These are phyloP conservation scores for Lupinus albus DNA, from an alignment of 306 rosid genomes.

Conservation along the genomic window DNA sequence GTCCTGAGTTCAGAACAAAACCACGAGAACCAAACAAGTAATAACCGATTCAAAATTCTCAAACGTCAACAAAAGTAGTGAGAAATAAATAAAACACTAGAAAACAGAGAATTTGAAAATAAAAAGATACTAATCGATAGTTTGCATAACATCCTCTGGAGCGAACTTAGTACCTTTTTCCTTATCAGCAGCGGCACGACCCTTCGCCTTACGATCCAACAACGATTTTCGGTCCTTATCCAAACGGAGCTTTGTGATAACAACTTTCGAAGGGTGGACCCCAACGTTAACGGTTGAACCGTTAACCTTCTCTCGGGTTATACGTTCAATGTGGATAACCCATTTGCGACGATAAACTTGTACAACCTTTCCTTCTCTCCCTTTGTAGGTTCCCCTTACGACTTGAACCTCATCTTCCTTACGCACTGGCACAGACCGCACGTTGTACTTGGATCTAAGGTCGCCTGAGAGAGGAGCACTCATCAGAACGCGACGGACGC, in stretches of 20 bases:
- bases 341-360: constrained; percentile 95
- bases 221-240: constrained; percentile 90
- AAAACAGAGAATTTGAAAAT: too few relatives aligned
- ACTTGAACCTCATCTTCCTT: constrained; percentile 95
- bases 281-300: constrained; percentile 97
- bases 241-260: constrained; percentile 76
- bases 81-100: neutral
- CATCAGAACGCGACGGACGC: constrained; percentile 85
- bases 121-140: constrained; percentile 54
- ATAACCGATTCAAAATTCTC: neutral
- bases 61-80: neutral
- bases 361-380: constrained; percentile 90
- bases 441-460: constrained; percentile 87
- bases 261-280: constrained; percentile 74
- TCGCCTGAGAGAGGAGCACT: constrained; percentile 85
- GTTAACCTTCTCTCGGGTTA: constrained; percentile 93
- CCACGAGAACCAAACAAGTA: constrained; percentile 20
- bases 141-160: constrained; percentile 90
- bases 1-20: constrained; percentile 36
- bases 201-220: constrained; percentile 94
- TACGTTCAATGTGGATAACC: constrained; percentile 92
- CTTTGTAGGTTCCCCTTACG: constrained; percentile 86
- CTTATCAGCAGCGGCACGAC: constrained; percentile 92
- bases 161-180: constrained; percentile 95
- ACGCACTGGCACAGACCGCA: constrained; percentile 83